phyloP scores from a whole-genome alignment of 176 grass and related monocot species.

The Tuctoria greenei region DNA sequence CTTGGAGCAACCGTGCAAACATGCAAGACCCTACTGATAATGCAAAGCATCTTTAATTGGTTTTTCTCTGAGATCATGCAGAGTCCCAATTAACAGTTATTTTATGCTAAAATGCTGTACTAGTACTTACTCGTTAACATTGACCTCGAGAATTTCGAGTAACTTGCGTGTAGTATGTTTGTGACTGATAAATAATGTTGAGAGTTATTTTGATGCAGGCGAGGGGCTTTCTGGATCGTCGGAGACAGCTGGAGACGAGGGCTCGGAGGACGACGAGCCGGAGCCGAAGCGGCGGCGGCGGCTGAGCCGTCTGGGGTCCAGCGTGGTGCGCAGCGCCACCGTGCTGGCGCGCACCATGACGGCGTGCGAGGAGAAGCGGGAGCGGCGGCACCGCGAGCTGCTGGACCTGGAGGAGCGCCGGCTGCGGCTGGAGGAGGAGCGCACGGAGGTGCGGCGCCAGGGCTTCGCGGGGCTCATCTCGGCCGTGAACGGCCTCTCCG shows the following conservation, averaged over 20 bases:
- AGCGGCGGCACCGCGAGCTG: slow-evolving; percentile 84
- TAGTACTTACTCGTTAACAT: background rate
- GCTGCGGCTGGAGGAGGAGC: slow-evolving; percentile 80
- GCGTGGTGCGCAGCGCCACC: slow-evolving; percentile 86
- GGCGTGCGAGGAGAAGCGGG: slow-evolving; percentile 92
- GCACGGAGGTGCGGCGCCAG: slow-evolving; percentile 82
- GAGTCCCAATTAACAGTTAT: background rate
- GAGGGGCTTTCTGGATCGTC: slow-evolving; percentile 71
- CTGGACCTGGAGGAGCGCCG: slow-evolving; percentile 88
- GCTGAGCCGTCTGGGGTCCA: slow-evolving; percentile 63
- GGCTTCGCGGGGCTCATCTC: slow-evolving; percentile 77
- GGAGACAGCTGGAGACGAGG: slow-evolving; percentile 41
- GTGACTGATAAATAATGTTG: too few relatives aligned
- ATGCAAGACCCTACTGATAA: slow-evolving; percentile 16
- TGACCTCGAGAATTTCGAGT: background rate
- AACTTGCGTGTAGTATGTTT: too few relatives aligned
- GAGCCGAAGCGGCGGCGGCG: slow-evolving; percentile 77
- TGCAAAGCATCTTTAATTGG: slow-evolving; percentile 41
- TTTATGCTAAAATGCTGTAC: background rate
- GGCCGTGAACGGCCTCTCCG: slow-evolving; percentile 84
- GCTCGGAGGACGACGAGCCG: slow-evolving; percentile 36
- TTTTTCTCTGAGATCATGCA: background rate
- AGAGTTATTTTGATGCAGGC: background rate
- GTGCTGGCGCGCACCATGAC: slow-evolving; percentile 79
- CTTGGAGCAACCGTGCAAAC: slow-evolving; percentile 30